These are phyloP conservation scores for Scenedesmus sp. DNA, from an alignment of 163 green algal species.

Conservation along the genomic window DNA sequence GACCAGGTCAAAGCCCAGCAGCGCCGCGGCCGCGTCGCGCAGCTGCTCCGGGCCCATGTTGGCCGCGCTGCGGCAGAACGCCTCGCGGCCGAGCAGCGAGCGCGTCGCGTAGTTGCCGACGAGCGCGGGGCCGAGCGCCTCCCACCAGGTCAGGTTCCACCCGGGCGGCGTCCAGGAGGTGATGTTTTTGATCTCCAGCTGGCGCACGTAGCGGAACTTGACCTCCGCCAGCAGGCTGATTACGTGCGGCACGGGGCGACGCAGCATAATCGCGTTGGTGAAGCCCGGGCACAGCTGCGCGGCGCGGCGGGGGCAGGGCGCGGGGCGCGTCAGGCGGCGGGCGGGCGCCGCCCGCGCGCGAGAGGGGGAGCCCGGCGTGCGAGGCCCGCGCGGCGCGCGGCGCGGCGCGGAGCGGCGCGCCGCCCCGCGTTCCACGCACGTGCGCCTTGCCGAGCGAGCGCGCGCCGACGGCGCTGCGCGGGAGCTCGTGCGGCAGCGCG, in stretches of 20 bases:
- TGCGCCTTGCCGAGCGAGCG: slow-evolving; percentile 3
- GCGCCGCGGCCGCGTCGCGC: neutral
- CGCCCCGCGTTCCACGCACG: neutral
- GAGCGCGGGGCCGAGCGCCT: slow-evolving; percentile 26
- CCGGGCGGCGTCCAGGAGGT: slow-evolving; percentile 11
- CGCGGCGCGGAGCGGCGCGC: neutral
- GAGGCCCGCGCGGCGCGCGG: neutral
- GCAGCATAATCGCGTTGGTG: slow-evolving; percentile 29
- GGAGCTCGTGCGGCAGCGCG: slow-evolving; percentile 1
- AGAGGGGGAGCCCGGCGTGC: neutral
- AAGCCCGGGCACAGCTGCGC: slow-evolving; percentile 37
- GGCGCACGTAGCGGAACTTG: slow-evolving; percentile 36
- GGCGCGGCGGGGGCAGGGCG: too few species aligned
- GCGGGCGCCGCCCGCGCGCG: too few species aligned
- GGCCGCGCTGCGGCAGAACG: slow-evolving; percentile 30
- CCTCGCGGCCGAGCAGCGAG: slow-evolving; percentile 11
- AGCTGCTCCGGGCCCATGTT: slow-evolving; percentile 12
- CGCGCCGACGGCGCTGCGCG: too few species aligned
- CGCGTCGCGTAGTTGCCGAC: slow-evolving; percentile 34
- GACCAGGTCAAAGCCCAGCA: slow-evolving; percentile 36
- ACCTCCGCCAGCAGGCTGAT: slow-evolving; percentile 33
- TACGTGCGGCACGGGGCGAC: slow-evolving; percentile 21
- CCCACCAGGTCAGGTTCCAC: slow-evolving; percentile 39
- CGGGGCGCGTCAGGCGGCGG: too few species aligned
- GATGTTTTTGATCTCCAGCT: slow-evolving; percentile 22